Percentiles rank a stretch among this genome's conserved stretches.
These are phyloP conservation scores for Maudiozyma serrabonitensis DNA, from an alignment of 805 yeast species.

Conservation along the genomic window DNA sequence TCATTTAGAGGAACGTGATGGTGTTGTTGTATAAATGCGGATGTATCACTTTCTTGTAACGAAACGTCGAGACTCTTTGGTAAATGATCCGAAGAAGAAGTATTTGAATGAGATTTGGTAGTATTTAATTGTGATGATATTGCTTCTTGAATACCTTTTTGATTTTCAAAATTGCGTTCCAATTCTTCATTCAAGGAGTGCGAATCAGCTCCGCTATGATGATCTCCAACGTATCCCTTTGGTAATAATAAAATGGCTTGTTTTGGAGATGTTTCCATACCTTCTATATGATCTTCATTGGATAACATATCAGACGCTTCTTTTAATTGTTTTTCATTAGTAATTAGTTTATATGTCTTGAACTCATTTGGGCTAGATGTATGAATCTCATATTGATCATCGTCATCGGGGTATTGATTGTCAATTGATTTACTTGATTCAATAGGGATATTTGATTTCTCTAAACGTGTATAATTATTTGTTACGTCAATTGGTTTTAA, in stretches of 20 bases:
- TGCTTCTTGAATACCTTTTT: background rate
- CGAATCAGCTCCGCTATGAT: background rate
- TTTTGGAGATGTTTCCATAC: slow-evolving; percentile 14
- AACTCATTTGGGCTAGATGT: background rate
- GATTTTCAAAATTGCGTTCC: background rate
- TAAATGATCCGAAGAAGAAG: background rate
- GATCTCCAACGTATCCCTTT: slow-evolving; percentile 13
- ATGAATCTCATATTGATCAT: background rate
- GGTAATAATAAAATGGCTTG: slow-evolving; percentile 25
- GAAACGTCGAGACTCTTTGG: background rate
- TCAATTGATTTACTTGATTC: background rate
- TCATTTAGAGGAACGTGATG: slow-evolving; percentile 15
- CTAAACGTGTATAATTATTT: background rate
- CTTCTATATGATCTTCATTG: slow-evolving; percentile 7
- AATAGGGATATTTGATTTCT: background rate
- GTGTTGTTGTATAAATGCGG: slow-evolving; percentile 1
- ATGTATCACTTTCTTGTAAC: slow-evolving; percentile 1
- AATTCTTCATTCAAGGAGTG: background rate
- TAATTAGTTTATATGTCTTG: slow-evolving; percentile 14
- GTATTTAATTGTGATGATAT: background rate
- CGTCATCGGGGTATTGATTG: background rate
- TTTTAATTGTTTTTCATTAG: slow-evolving; percentile 18
- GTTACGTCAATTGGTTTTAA: background rate
- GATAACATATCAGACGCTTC: slow-evolving; percentile 12
- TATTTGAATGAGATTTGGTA: background rate